These are phyloP conservation scores for Cryptosporidium sp. DNA, from an alignment of 169 alveolate species.

Conservation along the genomic window DNA sequence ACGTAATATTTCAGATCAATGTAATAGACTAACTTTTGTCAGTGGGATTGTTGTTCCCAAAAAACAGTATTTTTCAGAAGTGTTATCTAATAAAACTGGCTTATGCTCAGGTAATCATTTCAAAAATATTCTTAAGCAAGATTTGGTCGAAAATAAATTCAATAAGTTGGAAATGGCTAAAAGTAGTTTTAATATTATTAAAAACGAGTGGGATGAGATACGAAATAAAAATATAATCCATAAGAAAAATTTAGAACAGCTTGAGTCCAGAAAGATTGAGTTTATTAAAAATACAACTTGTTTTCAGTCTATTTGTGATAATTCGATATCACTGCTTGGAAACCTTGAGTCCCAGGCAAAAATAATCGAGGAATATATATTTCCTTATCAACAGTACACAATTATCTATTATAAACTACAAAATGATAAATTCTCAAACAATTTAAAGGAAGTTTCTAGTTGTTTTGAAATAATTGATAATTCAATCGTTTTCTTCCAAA, in stretches of 20 bases:
- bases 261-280: slow-evolving; percentile 28
- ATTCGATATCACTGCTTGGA: slow-evolving; percentile 34
- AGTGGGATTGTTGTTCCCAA: slow-evolving; percentile 68
- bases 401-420: slow-evolving; percentile 47
- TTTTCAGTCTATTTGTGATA: slow-evolving; percentile 37
- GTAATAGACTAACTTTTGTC: slow-evolving; percentile 29
- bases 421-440: slow-evolving; percentile 27
- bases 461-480: slow-evolving; percentile 54
- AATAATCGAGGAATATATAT: slow-evolving; percentile 63
- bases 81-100: background rate
- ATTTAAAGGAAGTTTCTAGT: slow-evolving; percentile 17
- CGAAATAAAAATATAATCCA: background rate
- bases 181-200: background rate
- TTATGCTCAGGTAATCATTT: background rate
- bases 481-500: slow-evolving; percentile 40
- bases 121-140: background rate
- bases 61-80: slow-evolving; percentile 9
- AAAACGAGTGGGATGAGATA: slow-evolving; percentile 41
- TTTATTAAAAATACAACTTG: slow-evolving; percentile 35
- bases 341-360: slow-evolving; percentile 35
- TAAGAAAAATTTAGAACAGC: slow-evolving; percentile 6
- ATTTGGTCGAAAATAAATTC: background rate
- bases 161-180: slow-evolving; percentile 14
- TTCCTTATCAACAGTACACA: slow-evolving; percentile 69
- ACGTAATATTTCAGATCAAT: slow-evolving; percentile 31